These are phyloP conservation scores for Benincasa hispida DNA, from an alignment of 306 rosid species.

Conservation along the genomic window DNA sequence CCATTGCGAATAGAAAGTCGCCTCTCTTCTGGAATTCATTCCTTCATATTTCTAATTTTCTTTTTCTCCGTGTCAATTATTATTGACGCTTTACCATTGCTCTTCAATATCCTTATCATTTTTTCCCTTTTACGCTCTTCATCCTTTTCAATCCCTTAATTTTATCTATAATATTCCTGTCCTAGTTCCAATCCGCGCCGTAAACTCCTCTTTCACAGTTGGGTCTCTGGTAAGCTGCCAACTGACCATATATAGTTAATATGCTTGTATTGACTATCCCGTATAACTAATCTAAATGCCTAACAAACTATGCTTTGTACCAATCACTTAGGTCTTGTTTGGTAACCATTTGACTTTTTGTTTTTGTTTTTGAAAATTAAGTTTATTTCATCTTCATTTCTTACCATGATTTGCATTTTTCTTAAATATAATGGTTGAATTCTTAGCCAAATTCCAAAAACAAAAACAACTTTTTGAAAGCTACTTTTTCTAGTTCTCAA, in stretches of 20 bases:
- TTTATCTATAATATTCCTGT: background rate
- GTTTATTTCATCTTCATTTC: too few species aligned
- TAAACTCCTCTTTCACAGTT: background rate
- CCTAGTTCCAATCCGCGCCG: background rate
- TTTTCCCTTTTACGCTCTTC: background rate
- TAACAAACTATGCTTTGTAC: background rate
- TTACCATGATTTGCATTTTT: too few species aligned
- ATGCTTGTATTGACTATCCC: background rate
- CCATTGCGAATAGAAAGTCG: too few species aligned
- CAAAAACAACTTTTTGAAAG: too few species aligned
- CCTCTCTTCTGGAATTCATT: too few species aligned
- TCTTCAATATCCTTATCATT: background rate
- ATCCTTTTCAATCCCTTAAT: background rate
- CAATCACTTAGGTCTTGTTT: too few species aligned
- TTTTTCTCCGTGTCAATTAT: background rate
- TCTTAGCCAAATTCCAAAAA: too few species aligned
- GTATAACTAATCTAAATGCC: background rate
- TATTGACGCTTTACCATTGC: background rate
- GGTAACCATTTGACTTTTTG: too few species aligned
- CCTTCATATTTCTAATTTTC: background rate
- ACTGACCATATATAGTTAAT: background rate
- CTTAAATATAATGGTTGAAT: too few species aligned
- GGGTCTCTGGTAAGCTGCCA: background rate
- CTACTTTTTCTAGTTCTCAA: too few species aligned
- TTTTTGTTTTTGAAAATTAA: too few species aligned